phyloP scores from a whole-genome alignment of 768 basidiomycete genomes.

The Tylopilus subfusipes region DNA sequence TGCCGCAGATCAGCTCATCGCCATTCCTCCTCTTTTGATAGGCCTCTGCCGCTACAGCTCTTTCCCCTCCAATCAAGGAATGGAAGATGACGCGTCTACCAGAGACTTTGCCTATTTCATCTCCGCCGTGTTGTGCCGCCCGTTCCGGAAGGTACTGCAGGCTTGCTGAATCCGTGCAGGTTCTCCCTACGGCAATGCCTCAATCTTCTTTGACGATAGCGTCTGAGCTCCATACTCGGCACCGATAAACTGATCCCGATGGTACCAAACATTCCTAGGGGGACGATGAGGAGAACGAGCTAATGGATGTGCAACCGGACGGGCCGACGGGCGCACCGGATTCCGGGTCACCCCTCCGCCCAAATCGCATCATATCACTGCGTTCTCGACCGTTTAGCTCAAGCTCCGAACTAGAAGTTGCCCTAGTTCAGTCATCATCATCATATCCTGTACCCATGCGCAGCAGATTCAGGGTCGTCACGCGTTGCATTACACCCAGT shows the following conservation, averaged over 20 bases:
- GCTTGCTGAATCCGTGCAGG: constrained; percentile 16
- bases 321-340: constrained; percentile 6
- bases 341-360: constrained; percentile 26
- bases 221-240: constrained; percentile 11
- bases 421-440: constrained; percentile 2
- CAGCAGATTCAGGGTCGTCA: constrained; percentile 26
- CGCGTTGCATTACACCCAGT: constrained; percentile 1
- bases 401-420: constrained; percentile 19
- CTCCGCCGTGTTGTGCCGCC: constrained; percentile 25
- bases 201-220: constrained; percentile 5
- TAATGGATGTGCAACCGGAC: no score
- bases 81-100: constrained; percentile 10
- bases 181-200: constrained; percentile 26
- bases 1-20: constrained; percentile 17
- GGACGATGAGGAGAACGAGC: background rate
- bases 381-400: constrained; percentile 18
- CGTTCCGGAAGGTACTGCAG: constrained; percentile 18
- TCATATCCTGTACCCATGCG: constrained; percentile 3
- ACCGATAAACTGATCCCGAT: constrained; percentile 22
- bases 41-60: constrained; percentile 7
- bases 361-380: constrained; percentile 20
- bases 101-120: constrained; percentile 25
- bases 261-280: background rate
- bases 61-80: constrained; percentile 14
- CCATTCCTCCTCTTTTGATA: constrained; percentile 16